Evolutionary conservation across 2,329 filamentous ascomycete species (phyloP), one percentile per base, ranked within the genome.

Genomic region (Colletotrichum sp.): DNA sequence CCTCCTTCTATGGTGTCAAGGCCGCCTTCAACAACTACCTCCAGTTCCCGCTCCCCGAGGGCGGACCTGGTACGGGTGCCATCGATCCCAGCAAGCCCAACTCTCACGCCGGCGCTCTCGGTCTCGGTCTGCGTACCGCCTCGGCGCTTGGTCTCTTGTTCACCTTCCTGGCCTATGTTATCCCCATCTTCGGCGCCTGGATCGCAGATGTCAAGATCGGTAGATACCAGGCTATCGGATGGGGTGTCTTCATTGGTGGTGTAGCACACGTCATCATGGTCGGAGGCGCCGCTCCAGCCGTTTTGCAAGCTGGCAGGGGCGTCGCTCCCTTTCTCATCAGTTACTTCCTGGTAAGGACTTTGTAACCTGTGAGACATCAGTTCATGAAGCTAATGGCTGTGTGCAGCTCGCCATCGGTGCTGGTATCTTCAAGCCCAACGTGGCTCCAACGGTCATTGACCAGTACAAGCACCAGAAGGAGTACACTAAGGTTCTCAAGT

Each of bases 341-440:
- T 6, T 84, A 89, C 69, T 89, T 89, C 78, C 84, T 88, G 27
- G 43, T 52, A 25, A 22, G 43, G 12, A 1, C 43, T 2, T 52
- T 8, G 43, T 5, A 22, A 22, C 4, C n/a, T 52, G 8, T 10
- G 22, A 52, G 43, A 0, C n/a, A n/a, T 52, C 43, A 52, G 43
- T 52, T 22, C 12, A 10, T 52, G 4, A 22, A 52, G n/a, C 43
- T 52, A 52, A 52, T 25, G n/a, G n/a, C 43, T 22, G 22, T 52
- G 43, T 9, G n/a, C 22, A 52, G 43, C 82, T 89, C 8, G 82
- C 87, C 7, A 80, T 95, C 13, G 94, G 94, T 65, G 94, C 93
- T 9, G 93, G 85, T 76, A 87, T 88, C 84, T 95, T 95, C 88
- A 96, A 96, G 86, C 86, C 92, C 52, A 95, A 95, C 77, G 92